Evolutionary conservation across 108 stramenopile species (phyloP).

Genomic region (Nitzschia sp.): DNA sequence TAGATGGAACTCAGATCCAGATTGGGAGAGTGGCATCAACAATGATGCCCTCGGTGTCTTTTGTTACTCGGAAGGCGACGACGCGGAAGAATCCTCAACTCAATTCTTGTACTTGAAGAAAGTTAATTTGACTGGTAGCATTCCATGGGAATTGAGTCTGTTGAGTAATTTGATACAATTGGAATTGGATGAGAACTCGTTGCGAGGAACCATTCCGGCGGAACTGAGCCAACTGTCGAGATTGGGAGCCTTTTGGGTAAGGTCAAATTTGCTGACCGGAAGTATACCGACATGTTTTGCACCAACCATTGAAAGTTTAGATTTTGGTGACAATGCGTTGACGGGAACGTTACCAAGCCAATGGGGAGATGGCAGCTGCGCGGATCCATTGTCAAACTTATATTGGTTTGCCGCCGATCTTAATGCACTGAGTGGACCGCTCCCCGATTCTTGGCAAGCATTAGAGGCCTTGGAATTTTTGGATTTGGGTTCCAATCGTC

Average conservation of each 20-base stretch:
- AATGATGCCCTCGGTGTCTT: background rate
- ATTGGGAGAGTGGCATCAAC: background rate
- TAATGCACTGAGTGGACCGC: background rate
- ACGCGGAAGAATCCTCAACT: background rate
- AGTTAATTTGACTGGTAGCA: background rate
- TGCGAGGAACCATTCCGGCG: conserved; percentile 25
- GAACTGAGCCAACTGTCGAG: background rate
- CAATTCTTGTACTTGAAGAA: background rate
- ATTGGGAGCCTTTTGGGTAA: background rate
- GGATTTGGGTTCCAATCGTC: conserved; percentile 9
- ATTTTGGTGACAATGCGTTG: conserved; percentile 12
- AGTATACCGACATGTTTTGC: background rate
- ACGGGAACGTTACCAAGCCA: conserved; percentile 11
- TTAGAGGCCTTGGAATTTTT: background rate
- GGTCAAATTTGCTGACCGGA: conserved; percentile 2
- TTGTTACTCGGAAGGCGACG: background rate
- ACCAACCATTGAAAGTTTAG: background rate
- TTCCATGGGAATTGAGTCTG: conserved; percentile 18
- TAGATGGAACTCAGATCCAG: background rate
- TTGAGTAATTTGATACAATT: background rate
- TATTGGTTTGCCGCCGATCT: background rate
- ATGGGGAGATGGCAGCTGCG: background rate
- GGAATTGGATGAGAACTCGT: conserved; percentile 26
- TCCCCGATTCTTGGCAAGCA: background rate
- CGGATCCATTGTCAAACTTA: too few relatives aligned